Conservation (phyloP, 805 yeast genomes). For the Kodamaea jinghongensis region DNA sequence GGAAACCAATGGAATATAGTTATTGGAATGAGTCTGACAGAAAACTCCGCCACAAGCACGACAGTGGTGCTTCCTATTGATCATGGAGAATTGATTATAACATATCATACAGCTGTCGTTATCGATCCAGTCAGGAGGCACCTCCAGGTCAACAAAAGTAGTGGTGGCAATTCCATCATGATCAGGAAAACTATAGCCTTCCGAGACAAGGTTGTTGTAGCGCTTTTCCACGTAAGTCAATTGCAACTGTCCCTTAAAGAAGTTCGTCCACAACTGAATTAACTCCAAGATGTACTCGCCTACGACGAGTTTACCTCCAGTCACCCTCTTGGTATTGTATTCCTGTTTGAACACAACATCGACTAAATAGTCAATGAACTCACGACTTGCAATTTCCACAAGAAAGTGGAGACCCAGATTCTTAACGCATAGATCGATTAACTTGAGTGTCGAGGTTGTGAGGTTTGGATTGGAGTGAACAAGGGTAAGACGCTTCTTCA, state of each 20-base stretch:
- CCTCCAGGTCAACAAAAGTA: slow-evolving; percentile 75
- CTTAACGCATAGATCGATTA: slow-evolving; percentile 84
- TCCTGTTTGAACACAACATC: slow-evolving; percentile 38
- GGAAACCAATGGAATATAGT: slow-evolving; percentile 67
- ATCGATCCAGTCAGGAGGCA: slow-evolving; percentile 98
- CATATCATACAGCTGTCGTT: slow-evolving; percentile 95
- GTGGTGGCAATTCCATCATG: slow-evolving; percentile 23
- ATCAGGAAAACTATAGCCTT: slow-evolving; percentile 68
- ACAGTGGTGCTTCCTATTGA: slow-evolving; percentile 94
- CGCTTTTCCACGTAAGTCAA: slow-evolving; percentile 61
- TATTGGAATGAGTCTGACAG: slow-evolving; percentile 81
- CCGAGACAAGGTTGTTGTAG: slow-evolving; percentile 56
- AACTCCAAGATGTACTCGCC: slow-evolving; percentile 58
- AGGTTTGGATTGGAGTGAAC: slow-evolving; percentile 73
- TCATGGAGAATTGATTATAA: slow-evolving; percentile 70
- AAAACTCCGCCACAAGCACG: slow-evolving; percentile 96
- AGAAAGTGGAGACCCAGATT: slow-evolving; percentile 89
- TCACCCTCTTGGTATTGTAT: slow-evolving; percentile 26
- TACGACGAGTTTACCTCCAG: slow-evolving; percentile 35
- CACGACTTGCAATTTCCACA: slow-evolving; percentile 74
- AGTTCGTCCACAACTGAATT: slow-evolving; percentile 74
- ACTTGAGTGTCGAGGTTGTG: slow-evolving; percentile 68
- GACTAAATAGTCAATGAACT: slow-evolving; percentile 80
- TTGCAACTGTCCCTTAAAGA: slow-evolving; percentile 66
- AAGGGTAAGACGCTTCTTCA: slow-evolving; percentile 67